Percentiles rank a stretch among this genome's conserved stretches.
These are phyloP conservation scores for Mycosphaerelloides madeirae DNA, from an alignment of 2,329 filamentous ascomycete genomes.

Conservation along the genomic window DNA sequence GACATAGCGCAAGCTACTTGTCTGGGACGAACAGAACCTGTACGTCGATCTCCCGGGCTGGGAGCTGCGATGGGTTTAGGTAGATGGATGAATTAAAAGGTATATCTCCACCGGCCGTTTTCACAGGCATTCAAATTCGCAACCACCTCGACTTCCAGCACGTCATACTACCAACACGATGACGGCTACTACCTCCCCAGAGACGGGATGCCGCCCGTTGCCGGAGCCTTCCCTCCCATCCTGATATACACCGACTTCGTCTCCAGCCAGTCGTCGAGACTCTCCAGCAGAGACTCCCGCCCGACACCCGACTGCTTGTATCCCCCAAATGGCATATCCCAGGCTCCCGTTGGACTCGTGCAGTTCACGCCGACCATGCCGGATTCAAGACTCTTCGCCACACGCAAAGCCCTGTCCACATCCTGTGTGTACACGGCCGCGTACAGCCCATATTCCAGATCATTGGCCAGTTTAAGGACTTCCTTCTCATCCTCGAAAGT, in stretches of 20 bases:
- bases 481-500: conserved; percentile 32
- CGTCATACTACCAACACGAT: too few relatives aligned
- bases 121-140: too few relatives aligned
- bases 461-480: conserved; percentile 31
- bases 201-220: too few relatives aligned
- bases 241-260: conserved; percentile 11
- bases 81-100: too few relatives aligned
- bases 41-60: too few relatives aligned
- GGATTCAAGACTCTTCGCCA: conserved; percentile 36
- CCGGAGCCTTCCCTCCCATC: conserved; percentile 2
- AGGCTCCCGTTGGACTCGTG: conserved; percentile 30
- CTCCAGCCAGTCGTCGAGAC: conserved; percentile 11
- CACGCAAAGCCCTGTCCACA: conserved; percentile 33
- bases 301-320: conserved; percentile 33
- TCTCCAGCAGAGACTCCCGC: conserved; percentile 8
- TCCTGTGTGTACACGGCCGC: conserved; percentile 34
- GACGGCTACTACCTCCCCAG: too few relatives aligned
- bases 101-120: too few relatives aligned
- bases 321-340: conserved; percentile 39
- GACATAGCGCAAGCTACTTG: too few relatives aligned
- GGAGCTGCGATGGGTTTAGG: too few relatives aligned
- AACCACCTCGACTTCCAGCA: background rate
- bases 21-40: too few relatives aligned
- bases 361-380: conserved; percentile 39
- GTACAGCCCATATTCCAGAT: conserved; percentile 35